These are phyloP conservation scores for Fusarium sp. DNA, from an alignment of 2,329 filamentous ascomycete species.

Conservation along the genomic window DNA sequence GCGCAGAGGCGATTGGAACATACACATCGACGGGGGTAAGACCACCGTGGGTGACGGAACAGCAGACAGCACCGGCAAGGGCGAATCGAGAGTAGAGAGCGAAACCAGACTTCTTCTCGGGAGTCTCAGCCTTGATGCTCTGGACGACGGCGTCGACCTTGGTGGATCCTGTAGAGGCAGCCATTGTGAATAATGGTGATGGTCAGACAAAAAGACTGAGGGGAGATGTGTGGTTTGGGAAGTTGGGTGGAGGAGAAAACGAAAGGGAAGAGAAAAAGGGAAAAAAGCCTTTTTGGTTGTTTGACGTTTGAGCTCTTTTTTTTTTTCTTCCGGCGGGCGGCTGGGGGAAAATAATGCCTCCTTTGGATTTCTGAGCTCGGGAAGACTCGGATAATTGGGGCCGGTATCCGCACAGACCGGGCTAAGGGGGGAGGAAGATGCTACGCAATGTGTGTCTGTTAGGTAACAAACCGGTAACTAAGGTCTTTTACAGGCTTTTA, in stretches of 20 bases:
- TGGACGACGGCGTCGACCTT: constrained; percentile 62
- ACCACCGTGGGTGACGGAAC: constrained; percentile 95
- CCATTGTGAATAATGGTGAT: constrained; percentile 56
- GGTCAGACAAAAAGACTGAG: constrained; percentile 52
- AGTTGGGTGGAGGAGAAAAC: constrained; percentile 23
- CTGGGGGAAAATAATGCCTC: constrained; percentile 45
- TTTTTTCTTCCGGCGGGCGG: constrained; percentile 34
- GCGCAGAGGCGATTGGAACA: constrained; percentile 7
- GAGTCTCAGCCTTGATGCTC: constrained; percentile 57
- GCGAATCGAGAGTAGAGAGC: constrained; percentile 95
- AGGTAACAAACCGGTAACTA: constrained; percentile 24
- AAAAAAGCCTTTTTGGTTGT: constrained; percentile 43
- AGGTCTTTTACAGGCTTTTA: constrained; percentile 16
- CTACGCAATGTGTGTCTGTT: constrained; percentile 22
- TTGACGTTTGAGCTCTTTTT: constrained; percentile 48
- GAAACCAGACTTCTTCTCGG: constrained; percentile 63
- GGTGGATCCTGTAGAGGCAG: constrained; percentile 57
- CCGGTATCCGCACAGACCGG: constrained; percentile 48
- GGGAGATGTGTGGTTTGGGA: constrained; percentile 46
- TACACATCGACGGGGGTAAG: constrained; percentile 21
- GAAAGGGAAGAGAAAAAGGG: constrained; percentile 14
- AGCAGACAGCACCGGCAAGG: constrained; percentile 97
- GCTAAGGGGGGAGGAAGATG: constrained; percentile 42
- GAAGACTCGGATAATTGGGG: constrained; percentile 52
- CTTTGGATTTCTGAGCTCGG: constrained; percentile 41